Percentiles rank a stretch among this genome's conserved stretches.
Conservation (phyloP, 257 asterid species). For the Solanum virginianum region DNA sequence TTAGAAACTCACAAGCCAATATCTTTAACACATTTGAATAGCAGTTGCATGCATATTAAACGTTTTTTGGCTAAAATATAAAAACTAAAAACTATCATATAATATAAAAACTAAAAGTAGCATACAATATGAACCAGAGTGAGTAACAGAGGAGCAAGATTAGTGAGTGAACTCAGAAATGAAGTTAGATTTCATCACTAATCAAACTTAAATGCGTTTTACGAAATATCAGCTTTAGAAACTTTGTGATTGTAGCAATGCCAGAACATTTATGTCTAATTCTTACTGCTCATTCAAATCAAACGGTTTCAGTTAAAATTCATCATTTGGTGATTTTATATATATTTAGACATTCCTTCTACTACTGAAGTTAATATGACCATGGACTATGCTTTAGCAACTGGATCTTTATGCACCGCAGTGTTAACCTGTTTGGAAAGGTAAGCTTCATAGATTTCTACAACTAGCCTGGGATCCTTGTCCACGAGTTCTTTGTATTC, state of each 20-base stretch:
- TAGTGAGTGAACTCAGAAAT: not conserved
- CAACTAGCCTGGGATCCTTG: conserved; percentile 73
- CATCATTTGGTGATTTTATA: not conserved
- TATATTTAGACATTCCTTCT: not conserved
- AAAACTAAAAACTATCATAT: too few species aligned
- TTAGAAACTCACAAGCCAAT: too few species aligned
- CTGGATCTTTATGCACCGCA: conserved; percentile 44
- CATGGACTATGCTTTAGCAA: conserved; percentile 14
- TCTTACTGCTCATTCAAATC: not conserved
- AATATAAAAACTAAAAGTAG: too few species aligned
- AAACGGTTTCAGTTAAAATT: not conserved
- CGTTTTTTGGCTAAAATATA: too few species aligned
- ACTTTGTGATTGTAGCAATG: not conserved
- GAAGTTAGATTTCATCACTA: not conserved
- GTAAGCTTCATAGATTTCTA: conserved; percentile 67
- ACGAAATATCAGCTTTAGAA: not conserved
- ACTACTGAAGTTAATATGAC: not conserved
- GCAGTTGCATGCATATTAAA: too few species aligned
- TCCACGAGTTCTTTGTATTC: conserved; percentile 72
- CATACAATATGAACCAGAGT: too few species aligned
- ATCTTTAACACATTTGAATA: too few species aligned
- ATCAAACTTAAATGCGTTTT: not conserved
- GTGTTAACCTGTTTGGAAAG: conserved; percentile 72
- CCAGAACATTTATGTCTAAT: not conserved
- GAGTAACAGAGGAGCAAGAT: not conserved